A percentile compares a stretch with the other conserved stretches of the same genome.
These are phyloP conservation scores for Tolypocladium tropicale DNA, from an alignment of 2,329 filamentous ascomycete species.

Conservation along the genomic window DNA sequence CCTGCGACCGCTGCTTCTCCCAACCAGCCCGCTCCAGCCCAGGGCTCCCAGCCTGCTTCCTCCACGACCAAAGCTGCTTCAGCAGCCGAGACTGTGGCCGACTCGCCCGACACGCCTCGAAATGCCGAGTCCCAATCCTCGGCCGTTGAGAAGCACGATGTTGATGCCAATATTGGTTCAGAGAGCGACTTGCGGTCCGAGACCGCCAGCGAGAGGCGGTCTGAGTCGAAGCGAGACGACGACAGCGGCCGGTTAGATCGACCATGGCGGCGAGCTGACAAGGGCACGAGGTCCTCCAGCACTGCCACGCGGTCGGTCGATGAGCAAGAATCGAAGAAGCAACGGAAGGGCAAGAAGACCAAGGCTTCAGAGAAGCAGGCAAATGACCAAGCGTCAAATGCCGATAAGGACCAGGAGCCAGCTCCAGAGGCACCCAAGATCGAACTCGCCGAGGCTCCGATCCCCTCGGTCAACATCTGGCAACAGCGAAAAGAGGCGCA, in stretches of 20 bases:
- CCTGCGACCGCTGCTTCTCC: slow-evolving; percentile 16
- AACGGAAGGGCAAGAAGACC: slow-evolving; percentile 53
- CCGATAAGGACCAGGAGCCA: slow-evolving; percentile 44
- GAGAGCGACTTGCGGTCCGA: slow-evolving; percentile 25
- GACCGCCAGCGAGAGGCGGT: slow-evolving; percentile 18
- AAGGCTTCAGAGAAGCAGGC: slow-evolving; percentile 30
- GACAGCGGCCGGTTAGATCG: slow-evolving; percentile 27
- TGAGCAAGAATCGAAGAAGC: slow-evolving; percentile 36
- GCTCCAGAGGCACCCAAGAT: slow-evolving; percentile 41
- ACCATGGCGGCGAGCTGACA: slow-evolving; percentile 31
- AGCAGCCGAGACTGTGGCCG: slow-evolving; percentile 11
- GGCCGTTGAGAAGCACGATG: slow-evolving; percentile 21
- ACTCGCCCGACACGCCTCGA: slow-evolving; percentile 14
- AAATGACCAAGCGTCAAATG: slow-evolving; percentile 38
- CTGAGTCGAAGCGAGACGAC: slow-evolving; percentile 26
- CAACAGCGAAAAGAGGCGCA: slow-evolving; percentile 62
- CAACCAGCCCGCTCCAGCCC: slow-evolving; percentile 12
- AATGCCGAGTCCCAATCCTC: slow-evolving; percentile 11
- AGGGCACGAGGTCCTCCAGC: slow-evolving; percentile 49
- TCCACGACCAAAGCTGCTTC: slow-evolving; percentile 16
- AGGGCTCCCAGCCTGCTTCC: slow-evolving; percentile 16
- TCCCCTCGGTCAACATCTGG: slow-evolving; percentile 84
- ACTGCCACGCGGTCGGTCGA: slow-evolving; percentile 56
- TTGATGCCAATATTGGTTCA: slow-evolving; percentile 24
- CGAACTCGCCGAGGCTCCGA: slow-evolving; percentile 68